These are phyloP conservation scores for Pichia sp. DNA, from an alignment of 1,139 yeast genomes.

Conservation along the genomic window DNA sequence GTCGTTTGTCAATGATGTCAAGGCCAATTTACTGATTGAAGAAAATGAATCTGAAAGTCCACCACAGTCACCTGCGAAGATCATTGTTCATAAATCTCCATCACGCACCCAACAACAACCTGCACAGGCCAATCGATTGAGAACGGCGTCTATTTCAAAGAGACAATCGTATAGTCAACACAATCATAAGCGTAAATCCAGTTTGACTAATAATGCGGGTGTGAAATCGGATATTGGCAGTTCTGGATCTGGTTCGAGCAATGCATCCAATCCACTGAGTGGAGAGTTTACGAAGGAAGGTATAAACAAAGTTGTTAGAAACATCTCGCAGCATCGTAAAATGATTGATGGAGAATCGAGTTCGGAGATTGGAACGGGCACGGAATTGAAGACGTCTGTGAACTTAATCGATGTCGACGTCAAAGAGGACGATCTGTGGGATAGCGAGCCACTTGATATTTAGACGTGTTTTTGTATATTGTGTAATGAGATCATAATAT, in stretches of 20 bases:
- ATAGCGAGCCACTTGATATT: constrained; percentile 15
- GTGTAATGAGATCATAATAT: no score
- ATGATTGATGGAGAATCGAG: no score
- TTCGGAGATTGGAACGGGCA: no score
- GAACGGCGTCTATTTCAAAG: constrained; percentile 30
- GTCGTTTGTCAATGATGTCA: constrained; percentile 35
- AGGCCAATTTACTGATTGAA: constrained; percentile 26
- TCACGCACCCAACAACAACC: not conserved
- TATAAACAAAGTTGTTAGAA: constrained; percentile 3
- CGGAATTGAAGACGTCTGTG: no score
- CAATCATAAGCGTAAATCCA: constrained; percentile 19
- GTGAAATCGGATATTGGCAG: no score
- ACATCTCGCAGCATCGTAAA: constrained; percentile 3
- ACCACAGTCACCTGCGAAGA: constrained; percentile 2
- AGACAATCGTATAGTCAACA: constrained; percentile 30
- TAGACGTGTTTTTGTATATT: no score
- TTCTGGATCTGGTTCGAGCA: not conserved
- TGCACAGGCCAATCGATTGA: constrained; percentile 9
- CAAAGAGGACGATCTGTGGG: constrained; percentile 19
- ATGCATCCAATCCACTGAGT: not conserved
- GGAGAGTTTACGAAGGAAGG: constrained; percentile 7
- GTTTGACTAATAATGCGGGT: not conserved
- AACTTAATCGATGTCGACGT: not conserved
- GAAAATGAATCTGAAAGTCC: constrained; percentile 6
- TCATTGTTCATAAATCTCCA: not conserved